Evolutionary conservation across 768 basidiomycete species (phyloP), one percentile per base, ranked within the genome.

Genomic region (Termitomyces sp.): DNA sequence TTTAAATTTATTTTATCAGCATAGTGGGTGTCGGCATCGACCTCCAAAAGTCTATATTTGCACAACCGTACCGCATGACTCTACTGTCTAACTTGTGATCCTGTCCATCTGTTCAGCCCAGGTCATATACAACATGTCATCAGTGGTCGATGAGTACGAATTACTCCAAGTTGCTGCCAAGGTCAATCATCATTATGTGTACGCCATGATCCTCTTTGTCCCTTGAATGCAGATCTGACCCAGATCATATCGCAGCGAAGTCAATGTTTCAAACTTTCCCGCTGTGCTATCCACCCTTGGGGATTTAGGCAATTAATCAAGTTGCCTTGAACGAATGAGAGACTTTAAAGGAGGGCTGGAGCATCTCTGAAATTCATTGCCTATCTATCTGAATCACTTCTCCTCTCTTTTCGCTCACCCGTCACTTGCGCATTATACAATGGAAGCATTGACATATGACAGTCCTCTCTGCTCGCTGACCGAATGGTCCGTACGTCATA

Each of bases 401-500:
- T 39, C 33, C 37, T 41, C 39, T 16, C 12, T 34, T 31, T 33
- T 47, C 36, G 39, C 26, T 26, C 39, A 22, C 44, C 20, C 44
- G 20, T 42, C 54, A 44, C 51, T 26, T 26, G 16, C 41, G 34
- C 26, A 34, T 28, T 24, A 41, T 53, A 49, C 31, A 33, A 65
- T 64, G 63, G 61, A 65, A 58, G 20, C 56, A 29, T 55, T 33
- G 44, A 58, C 39, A 49, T 41, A 54, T 28, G 15, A 29, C 22
- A 31, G 34, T 33, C 67, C 68, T 62, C 73, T 81, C 28, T 65
- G 73, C 46, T 73, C 77, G 15, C 67, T 84, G 59, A 72, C 76
- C 20, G 70, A 77, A 4, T 84, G 82, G 82, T 83, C 82, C 4
- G 60, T 67, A 22, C 69, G 72, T 57, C 81, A 81, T 64, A 82